These are phyloP conservation scores for Cystoisospora suis DNA, from an alignment of 169 alveolate genomes.

Conservation along the genomic window DNA sequence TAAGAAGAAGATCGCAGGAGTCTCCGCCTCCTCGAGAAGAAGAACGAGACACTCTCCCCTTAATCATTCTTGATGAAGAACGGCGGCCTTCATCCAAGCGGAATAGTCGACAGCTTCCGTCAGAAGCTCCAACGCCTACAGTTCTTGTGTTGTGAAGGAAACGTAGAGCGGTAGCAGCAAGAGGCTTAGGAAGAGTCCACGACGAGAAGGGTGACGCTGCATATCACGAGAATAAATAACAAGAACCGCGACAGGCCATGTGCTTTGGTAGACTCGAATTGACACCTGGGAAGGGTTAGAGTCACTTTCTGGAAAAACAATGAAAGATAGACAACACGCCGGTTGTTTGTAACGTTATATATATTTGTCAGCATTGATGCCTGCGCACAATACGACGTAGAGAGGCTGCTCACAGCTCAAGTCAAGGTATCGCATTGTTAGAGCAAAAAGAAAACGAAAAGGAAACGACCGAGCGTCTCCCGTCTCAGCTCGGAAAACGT, in stretches of 20 bases:
- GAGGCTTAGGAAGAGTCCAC: slow-evolving; percentile 39
- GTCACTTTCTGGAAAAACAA: no score
- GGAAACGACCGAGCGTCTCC: neutral
- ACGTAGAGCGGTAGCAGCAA: neutral
- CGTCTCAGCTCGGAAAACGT: neutral
- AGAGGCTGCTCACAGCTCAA: no score
- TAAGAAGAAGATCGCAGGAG: neutral
- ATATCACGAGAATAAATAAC: neutral
- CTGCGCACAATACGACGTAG: no score
- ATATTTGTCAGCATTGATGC: no score
- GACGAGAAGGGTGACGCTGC: slow-evolving; percentile 43
- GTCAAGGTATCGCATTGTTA: no score
- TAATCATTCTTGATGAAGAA: no score
- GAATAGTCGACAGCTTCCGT: slow-evolving; percentile 45
- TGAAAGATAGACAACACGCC: no score
- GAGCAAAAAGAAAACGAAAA: neutral
- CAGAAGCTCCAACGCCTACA: slow-evolving; percentile 41
- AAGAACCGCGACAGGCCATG: neutral
- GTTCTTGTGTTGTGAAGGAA: slow-evolving; percentile 40
- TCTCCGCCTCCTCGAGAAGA: neutral
- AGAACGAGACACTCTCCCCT: neutral
- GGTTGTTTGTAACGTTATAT: no score
- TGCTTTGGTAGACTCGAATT: no score
- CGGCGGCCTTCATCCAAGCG: slow-evolving; percentile 39
- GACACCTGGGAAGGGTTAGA: no score